Percentiles rank a stretch among this genome's conserved stretches.
These are phyloP conservation scores for Litchi chinensis DNA, from an alignment of 345 rosid genomes.

Conservation along the genomic window DNA sequence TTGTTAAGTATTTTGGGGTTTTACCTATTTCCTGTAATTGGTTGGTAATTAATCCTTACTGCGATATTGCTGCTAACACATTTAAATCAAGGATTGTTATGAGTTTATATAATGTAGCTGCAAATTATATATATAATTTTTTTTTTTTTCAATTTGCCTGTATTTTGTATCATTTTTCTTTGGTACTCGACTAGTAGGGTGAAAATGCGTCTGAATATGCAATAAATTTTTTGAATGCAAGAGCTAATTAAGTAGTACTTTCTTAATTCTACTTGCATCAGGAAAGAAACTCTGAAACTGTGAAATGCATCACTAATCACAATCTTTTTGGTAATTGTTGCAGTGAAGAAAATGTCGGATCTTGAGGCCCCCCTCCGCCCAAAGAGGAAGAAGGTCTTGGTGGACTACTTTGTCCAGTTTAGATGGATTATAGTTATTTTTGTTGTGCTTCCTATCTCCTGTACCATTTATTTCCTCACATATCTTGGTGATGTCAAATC, in stretches of 20 bases:
- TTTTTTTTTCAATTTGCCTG: not conserved
- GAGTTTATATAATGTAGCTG: not conserved
- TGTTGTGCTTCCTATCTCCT: slow-evolving; percentile 90
- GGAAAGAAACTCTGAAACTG: not conserved
- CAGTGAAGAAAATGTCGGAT: slow-evolving; percentile 62
- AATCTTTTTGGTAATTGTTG: slow-evolving; percentile 17
- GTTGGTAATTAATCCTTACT: not conserved
- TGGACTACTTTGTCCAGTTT: slow-evolving; percentile 82
- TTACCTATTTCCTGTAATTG: not conserved
- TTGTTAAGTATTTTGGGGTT: not conserved
- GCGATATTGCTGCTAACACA: not conserved
- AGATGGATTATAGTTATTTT: slow-evolving; percentile 93
- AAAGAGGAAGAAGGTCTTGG: slow-evolving; percentile 84
- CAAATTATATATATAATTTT: not conserved
- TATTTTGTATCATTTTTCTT: not conserved
- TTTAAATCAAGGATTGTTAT: not conserved
- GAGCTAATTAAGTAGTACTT: not conserved
- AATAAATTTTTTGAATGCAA: not conserved
- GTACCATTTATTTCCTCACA: slow-evolving; percentile 72
- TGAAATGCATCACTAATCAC: not conserved
- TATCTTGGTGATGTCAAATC: slow-evolving; percentile 97
- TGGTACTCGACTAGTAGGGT: not conserved
- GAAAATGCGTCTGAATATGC: not conserved
- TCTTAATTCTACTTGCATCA: not conserved
- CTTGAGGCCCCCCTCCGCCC: slow-evolving; percentile 81